Percentiles rank a stretch among this genome's conserved stretches.
phyloP scores from a whole-genome alignment of 352 stramenopile species.

The Elongisporangium undulatum region DNA sequence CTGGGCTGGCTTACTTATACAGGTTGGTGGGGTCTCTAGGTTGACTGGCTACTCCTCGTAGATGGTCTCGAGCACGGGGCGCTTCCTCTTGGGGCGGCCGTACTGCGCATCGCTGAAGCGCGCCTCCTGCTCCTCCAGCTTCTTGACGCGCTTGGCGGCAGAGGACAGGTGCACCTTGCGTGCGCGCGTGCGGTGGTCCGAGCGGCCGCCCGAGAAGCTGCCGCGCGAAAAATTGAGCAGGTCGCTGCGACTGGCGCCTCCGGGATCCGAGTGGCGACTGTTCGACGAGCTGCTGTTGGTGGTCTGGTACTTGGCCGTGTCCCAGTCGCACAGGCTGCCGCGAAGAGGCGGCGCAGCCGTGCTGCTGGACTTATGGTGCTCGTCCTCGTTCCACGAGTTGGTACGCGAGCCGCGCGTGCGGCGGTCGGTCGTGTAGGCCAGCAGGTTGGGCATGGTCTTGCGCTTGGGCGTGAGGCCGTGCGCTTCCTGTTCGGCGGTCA shows the following conservation, averaged over 20 bases:
- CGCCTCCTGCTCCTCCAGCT: slow-evolving; percentile 75
- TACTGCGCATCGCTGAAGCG: slow-evolving; percentile 42
- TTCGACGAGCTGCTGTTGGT: slow-evolving; percentile 15
- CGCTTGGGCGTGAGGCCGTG: slow-evolving; percentile 33
- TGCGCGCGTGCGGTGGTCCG: slow-evolving; percentile 40
- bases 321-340: slow-evolving; percentile 47
- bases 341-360: not conserved
- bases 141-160: slow-evolving; percentile 78
- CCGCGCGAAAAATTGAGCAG: slow-evolving; percentile 63
- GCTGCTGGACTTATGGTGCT: slow-evolving; percentile 2
- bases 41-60: slow-evolving; percentile 39
- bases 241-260: slow-evolving; percentile 44
- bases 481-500: slow-evolving; percentile 17
- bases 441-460: slow-evolving; percentile 45
- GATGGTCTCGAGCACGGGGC: slow-evolving; percentile 37
- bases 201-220: slow-evolving; percentile 36
- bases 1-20: not conserved
- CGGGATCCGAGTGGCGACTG: slow-evolving; percentile 69
- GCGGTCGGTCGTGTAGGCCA: slow-evolving; percentile 39
- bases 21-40: not conserved
- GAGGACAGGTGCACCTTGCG: slow-evolving; percentile 74
- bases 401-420: slow-evolving; percentile 24
- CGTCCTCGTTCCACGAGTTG: slow-evolving; percentile 59
- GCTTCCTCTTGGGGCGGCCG: slow-evolving; percentile 28
- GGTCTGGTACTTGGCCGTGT: slow-evolving; percentile 43